Base-by-base conservation (phyloP, 345 rosid species). In the Microcos paniculata region DNA sequence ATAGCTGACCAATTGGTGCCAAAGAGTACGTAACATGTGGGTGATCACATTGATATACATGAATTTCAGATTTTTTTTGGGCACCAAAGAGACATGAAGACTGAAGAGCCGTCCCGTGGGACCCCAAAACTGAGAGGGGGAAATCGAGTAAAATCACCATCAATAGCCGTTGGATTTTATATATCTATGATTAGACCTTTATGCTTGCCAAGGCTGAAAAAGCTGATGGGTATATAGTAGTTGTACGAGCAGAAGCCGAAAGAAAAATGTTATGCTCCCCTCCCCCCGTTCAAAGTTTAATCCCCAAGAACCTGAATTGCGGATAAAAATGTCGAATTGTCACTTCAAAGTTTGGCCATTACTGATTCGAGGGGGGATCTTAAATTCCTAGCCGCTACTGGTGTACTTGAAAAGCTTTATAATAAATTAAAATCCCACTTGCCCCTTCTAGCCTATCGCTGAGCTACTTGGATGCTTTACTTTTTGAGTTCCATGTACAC, bases 111-210 rank as follows among this genome's bases (percentile, higher is more conserved):
- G 52, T 24, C 64, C 64, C 21, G 16, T 58, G 52, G 76, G 23
- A 14, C 42, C 55, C 16, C 26, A 59, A 12, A 1, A 16, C 26
- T n/a, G n/a, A n/a, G 16, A 57, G 3, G 4, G 28, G 63, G 26
- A 11, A 59, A 35, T 35, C 3, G 38, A 35, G 7, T 56, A 21
- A 21, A 19, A 30, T 19, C 43, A 26, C 8, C 31, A 51, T 61
- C 10, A 24, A n/a, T 11, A 52, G 62, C 75, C 72, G 61, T 75
- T 72, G 77, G 84, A 78, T 84, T 71, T 48, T 35, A 21, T 35
- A 35, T 75, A 46, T 63, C 78, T 35, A 69, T 75, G 80, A 80
- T 43, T 71, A 49, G 81, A 80, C 77, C 77, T 73, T 46, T 57
- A 59, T 71, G 71, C 73, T 70, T 52, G 53, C 62, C 58, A 56